Base-by-base conservation (phyloP, 768 basidiomycete genomes). In the Kwoniella heveanensis region DNA sequence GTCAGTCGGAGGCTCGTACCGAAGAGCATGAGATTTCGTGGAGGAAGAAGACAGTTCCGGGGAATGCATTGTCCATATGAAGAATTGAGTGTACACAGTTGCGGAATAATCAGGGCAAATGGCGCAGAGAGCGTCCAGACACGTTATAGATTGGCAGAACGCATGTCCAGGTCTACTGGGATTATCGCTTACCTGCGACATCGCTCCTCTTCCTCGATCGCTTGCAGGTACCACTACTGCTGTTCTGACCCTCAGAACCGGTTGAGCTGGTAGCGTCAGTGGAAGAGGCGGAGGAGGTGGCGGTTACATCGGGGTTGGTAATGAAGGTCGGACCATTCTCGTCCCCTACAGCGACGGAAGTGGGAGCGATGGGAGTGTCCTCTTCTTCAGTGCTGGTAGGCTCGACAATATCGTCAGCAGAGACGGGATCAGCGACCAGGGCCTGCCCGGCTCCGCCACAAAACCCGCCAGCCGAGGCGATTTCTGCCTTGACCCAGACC, bases 391-490 rank as follows among this genome's bases (percentile, higher is more conserved):
- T 29, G 1, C 39, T 21, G 21, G 55, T 32, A 9, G 55, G 55
- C 15, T 46, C 55, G 4, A 57, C 55, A 21, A 57, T 57, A 37
- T 57, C 55, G 19, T 39, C 27, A 5, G 17, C 55, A 7, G 22
- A 25, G 17, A 25, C 24, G 24, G 39, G 51, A 17, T 32, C 52
- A 54, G 60, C 52, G 37, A 37, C 25, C 26, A 54, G 39, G 4
- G 46, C 27, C 10, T 37, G 21, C 2, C 49, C 49, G 39, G 55
- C 26, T 26, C 27, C 55, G 9, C 57, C 61, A 32, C 66, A 68
- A 46, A 68, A 57, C 12, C 62, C 66, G 21, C 57, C 54, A 19
- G 57, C 25, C 19, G 66, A 32, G n/a, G 66, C 66, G 36, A 61
- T 47, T 15, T 37, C 53, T 12, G 66, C 36, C 9, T 46, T 37